phyloP scores from a whole-genome alignment of 192 early-diverging fungal species.

The Coemansia sp. region DNA sequence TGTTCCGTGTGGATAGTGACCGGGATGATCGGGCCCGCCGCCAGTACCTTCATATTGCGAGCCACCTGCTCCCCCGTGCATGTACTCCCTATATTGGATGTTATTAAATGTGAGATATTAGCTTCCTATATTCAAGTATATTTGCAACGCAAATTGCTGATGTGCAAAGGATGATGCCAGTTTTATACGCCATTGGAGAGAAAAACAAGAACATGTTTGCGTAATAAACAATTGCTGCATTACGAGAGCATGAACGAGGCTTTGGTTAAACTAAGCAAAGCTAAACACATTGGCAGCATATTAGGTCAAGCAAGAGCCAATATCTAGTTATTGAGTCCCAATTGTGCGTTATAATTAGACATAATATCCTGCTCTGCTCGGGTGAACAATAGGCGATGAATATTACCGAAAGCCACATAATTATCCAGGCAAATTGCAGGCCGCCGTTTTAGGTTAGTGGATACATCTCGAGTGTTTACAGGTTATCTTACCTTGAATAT shows the following conservation, averaged over 20 bases:
- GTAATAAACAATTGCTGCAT: slow-evolving; percentile 5
- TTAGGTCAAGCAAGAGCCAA: background rate
- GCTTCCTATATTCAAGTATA: background rate
- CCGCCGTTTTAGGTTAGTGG: slow-evolving; percentile 1
- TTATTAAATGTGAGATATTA: background rate
- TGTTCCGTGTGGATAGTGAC: slow-evolving; percentile 7
- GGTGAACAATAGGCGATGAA: slow-evolving; percentile 10
- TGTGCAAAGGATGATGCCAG: background rate
- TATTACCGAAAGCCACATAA: slow-evolving; percentile 23
- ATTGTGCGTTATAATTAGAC: slow-evolving; percentile 23
- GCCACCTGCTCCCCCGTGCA: slow-evolving; percentile 13
- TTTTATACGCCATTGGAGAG: background rate
- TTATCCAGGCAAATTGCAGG: slow-evolving; percentile 14
- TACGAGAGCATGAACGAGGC: slow-evolving; percentile 5
- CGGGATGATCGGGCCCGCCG: slow-evolving; percentile 6
- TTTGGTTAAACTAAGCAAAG: background rate
- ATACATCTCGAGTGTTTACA: background rate
- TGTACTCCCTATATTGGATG: slow-evolving; percentile 11
- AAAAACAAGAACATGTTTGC: background rate
- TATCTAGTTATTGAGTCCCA: background rate
- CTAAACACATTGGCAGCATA: background rate
- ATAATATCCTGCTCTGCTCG: slow-evolving; percentile 2
- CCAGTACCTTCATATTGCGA: slow-evolving; percentile 8
- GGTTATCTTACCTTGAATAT: slow-evolving; percentile 33
- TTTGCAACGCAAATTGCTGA: background rate